Evolutionary conservation across 495 filamentous ascomycete genomes (phyloP), one percentile per base, ranked within the genome.

Genomic region (Apodospora peruviana): DNA sequence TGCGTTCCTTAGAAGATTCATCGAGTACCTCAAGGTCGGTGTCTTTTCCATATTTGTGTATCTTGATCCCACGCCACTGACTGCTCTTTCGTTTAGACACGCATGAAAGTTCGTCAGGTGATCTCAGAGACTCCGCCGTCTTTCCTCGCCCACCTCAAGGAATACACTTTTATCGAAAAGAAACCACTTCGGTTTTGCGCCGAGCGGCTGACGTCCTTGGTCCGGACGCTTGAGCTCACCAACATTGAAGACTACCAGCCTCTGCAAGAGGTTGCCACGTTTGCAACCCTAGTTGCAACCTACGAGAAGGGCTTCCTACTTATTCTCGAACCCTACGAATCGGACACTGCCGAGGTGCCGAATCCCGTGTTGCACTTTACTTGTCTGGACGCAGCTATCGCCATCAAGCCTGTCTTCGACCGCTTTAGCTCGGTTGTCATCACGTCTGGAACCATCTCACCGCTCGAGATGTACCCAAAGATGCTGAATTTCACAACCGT

Each of bases 221-320:
- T 97, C 17, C 80, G 94, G 42, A 97, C 94, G 0, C 80, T 99
- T 20, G 94, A 99, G 60, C 84, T 99, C 43, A 90, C 90, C 17
- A 96, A 95, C 54, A 95, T 99, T 43, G 94, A 97, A 69, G 94
- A 99, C 60, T 97, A 94, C 60, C 90, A 95, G 50, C 86, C 93
- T 4, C 78, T 99, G 0, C 94, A 99, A 74, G 91, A 99, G 73
- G 90, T 99, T 11, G 94, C 94, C 7, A 95, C 91, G 2, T 99
- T 99, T 63, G 94, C 94, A n/a, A 99, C 94, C 2, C 78, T 99
- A 0, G 90, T 93, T 25, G 86, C 93, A 37, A 99, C 94, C 2
- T 99, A 99, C 63, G 94, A 99, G 51, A 95, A 89, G 60, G 94
- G 94, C 3, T 99, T 99, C 60, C 76, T 95, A 4, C 77, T 99